Conservation (phyloP, 768 basidiomycete species). For the Termitomyces sp. region DNA sequence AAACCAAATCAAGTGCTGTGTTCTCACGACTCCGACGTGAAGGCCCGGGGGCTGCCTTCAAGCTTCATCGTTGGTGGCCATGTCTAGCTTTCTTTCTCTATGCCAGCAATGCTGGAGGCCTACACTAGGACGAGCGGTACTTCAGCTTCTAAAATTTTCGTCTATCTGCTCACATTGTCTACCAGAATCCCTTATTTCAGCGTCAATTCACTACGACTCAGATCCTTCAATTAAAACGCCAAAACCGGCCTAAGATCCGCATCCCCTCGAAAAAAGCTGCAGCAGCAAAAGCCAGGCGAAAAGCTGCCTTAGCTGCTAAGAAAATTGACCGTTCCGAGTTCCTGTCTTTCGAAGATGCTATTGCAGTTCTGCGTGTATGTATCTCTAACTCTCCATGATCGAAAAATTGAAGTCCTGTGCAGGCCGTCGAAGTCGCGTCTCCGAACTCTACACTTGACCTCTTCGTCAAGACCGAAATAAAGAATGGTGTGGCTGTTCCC, state of each 20-base stretch:
- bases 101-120: constrained; percentile 24
- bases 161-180: not conserved
- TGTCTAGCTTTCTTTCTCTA: constrained; percentile 17
- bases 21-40: constrained; percentile 10
- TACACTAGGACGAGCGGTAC: constrained; percentile 13
- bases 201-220: constrained; percentile 52
- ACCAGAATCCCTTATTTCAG: constrained; percentile 9
- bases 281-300: constrained; percentile 58
- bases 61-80: not conserved
- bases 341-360: constrained; percentile 60
- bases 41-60: not conserved
- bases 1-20: not conserved
- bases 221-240: constrained; percentile 40
- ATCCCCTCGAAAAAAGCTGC: constrained; percentile 67
- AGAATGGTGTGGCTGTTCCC: constrained; percentile 76
- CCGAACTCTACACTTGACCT: constrained; percentile 78
- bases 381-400: not conserved
- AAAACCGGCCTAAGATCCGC: constrained; percentile 44
- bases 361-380: constrained; percentile 66
- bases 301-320: constrained; percentile 47
- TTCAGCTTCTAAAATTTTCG: not conserved
- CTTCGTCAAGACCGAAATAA: constrained; percentile 72
- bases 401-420: not conserved
- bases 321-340: constrained; percentile 60
- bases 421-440: constrained; percentile 83